phyloP scores from a whole-genome alignment of 805 yeast species.

The Suhomyces pyralidae region DNA sequence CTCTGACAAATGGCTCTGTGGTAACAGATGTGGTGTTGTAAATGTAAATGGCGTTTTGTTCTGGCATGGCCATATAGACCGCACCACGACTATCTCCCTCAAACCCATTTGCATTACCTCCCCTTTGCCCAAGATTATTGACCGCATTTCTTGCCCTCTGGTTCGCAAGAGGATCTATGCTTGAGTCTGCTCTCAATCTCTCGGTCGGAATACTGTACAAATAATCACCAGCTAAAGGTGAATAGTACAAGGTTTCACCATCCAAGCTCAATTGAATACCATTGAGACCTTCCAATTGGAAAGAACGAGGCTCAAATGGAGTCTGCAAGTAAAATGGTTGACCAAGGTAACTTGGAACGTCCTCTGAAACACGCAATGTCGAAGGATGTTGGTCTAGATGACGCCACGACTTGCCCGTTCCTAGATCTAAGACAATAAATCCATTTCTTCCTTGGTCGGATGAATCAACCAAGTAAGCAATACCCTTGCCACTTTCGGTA shows the following conservation, averaged over 20 bases:
- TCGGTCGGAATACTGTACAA: not conserved
- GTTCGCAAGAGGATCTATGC: not conserved
- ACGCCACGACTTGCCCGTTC: conserved; percentile 1
- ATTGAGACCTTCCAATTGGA: not conserved
- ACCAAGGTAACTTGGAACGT: not conserved
- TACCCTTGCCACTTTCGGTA: not conserved
- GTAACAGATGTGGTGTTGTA: not conserved
- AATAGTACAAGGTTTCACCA: not conserved
- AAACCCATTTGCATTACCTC: not conserved
- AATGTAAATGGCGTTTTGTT: not conserved
- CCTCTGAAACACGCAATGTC: not conserved
- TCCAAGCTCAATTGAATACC: conserved; percentile 1
- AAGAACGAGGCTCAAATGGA: not conserved
- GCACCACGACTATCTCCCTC: not conserved
- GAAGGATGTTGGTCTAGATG: conserved; percentile 2
- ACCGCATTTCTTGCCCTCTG: conserved; percentile 1
- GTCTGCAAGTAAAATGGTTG: not conserved
- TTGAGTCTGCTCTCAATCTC: not conserved
- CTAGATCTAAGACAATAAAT: not conserved
- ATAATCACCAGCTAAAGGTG: not conserved
- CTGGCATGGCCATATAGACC: conserved; percentile 1
- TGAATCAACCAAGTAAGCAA: not conserved
- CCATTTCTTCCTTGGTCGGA: conserved; percentile 2
- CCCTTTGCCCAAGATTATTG: not conserved
- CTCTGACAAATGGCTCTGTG: not conserved